These are phyloP conservation scores for Trichoderma sp. DNA, from an alignment of 2,329 filamentous ascomycete genomes.

Conservation along the genomic window DNA sequence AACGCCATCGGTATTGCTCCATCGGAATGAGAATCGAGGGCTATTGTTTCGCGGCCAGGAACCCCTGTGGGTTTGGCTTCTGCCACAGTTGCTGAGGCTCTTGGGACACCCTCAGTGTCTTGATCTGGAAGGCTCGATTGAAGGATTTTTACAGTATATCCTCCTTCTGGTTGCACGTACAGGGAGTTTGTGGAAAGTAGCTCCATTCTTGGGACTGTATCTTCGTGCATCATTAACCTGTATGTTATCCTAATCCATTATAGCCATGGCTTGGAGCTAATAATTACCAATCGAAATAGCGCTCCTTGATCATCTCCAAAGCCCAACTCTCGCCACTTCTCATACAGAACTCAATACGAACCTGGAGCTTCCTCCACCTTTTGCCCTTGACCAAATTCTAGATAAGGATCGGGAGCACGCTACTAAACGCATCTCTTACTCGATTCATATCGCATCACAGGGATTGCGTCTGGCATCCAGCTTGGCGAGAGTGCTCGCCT, in stretches of 20 bases:
- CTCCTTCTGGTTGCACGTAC: conserved; percentile 48
- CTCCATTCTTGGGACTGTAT: conserved; percentile 49
- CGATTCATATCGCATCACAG: conserved; percentile 44
- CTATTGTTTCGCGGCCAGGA: conserved; percentile 58
- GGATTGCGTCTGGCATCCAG: conserved; percentile 50
- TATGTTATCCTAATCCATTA: conserved; percentile 36
- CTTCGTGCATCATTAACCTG: conserved; percentile 51
- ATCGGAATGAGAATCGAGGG: conserved; percentile 42
- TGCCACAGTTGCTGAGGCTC: conserved; percentile 59
- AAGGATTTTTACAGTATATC: conserved; percentile 53
- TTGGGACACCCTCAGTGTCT: conserved; percentile 55
- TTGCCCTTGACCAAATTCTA: conserved; percentile 42
- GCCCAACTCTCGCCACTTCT: conserved; percentile 33
- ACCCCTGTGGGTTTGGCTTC: conserved; percentile 66
- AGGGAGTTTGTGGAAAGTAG: conserved; percentile 51
- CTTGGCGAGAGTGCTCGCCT: conserved; percentile 48
- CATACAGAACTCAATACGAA: conserved; percentile 34
- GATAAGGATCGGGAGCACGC: conserved; percentile 31
- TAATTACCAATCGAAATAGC: conserved; percentile 29
- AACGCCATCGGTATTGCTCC: conserved; percentile 67
- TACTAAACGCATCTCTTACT: conserved; percentile 42
- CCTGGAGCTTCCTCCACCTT: conserved; percentile 44
- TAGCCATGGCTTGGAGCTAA: background rate
- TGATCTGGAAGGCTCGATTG: conserved; percentile 53
- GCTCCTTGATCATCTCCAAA: conserved; percentile 40